phyloP scores from a whole-genome alignment of 2,329 filamentous ascomycete species.

The Apiospora pterosperma region DNA sequence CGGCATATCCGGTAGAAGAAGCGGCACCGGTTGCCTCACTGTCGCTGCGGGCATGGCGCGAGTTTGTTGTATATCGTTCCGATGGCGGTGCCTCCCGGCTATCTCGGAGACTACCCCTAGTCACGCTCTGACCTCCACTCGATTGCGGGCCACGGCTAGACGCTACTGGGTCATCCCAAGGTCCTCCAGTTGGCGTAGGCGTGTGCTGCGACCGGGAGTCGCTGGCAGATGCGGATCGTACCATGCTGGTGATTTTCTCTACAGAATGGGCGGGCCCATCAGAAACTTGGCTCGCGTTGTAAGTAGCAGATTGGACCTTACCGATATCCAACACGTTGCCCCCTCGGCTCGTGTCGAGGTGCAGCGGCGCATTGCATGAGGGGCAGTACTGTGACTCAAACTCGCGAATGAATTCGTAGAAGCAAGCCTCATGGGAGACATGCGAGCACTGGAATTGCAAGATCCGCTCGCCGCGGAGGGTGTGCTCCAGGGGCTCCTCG shows the following conservation, averaged over 20 bases:
- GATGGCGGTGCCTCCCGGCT: conserved; percentile 44
- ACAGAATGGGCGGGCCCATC: conserved; percentile 22
- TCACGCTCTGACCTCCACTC: conserved; percentile 20
- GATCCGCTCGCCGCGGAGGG: conserved; percentile 86
- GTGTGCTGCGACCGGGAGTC: conserved; percentile 56
- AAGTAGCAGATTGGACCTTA: conserved; percentile 35
- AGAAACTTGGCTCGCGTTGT: conserved; percentile 10
- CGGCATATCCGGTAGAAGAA: conserved; percentile 77
- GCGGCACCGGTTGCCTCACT: conserved; percentile 72
- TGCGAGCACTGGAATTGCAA: conserved; percentile 96
- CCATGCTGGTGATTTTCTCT: conserved; percentile 95
- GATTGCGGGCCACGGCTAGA: conserved; percentile 38
- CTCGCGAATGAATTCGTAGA: conserved; percentile 97
- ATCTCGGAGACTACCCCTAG: conserved; percentile 32
- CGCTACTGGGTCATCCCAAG: conserved; percentile 65
- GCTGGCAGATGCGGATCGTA: conserved; percentile 72
- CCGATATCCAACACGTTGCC: conserved; percentile 92
- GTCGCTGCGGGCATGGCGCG: conserved; percentile 69
- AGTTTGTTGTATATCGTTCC: conserved; percentile 40
- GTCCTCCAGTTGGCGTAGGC: conserved; percentile 53
- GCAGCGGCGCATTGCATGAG: conserved; percentile 85
- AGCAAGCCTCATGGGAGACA: conserved; percentile 96
- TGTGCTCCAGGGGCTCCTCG: conserved; percentile 95
- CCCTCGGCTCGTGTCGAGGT: conserved; percentile 86
- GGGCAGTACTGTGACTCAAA: conserved; percentile 93